These are phyloP conservation scores for Aspergillus quadricinctus DNA, from an alignment of 2,329 filamentous ascomycete genomes.

Conservation along the genomic window DNA sequence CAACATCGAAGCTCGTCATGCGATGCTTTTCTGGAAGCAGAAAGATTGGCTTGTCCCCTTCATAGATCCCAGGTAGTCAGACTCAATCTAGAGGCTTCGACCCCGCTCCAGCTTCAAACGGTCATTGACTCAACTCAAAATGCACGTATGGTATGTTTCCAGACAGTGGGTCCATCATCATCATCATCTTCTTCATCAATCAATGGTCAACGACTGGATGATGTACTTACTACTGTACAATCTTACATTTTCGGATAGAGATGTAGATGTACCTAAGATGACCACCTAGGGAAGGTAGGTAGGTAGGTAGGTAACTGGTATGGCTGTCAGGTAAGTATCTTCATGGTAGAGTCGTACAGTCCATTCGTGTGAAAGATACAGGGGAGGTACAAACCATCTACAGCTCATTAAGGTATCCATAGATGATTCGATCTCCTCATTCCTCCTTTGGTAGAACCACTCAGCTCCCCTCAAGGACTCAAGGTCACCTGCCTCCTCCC, in stretches of 20 bases:
- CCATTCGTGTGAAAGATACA: not conserved
- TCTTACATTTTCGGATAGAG: too few relatives aligned
- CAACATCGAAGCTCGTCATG: conserved; percentile 3
- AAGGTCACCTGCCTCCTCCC: conserved; percentile 29
- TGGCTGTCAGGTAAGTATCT: not conserved
- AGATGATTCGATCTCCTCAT: not conserved
- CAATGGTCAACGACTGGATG: not conserved
- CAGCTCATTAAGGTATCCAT: not conserved
- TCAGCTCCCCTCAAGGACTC: not conserved
- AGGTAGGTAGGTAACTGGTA: not conserved
- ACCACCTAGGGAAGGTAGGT: not conserved
- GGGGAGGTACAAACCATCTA: not conserved
- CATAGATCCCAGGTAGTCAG: not conserved
- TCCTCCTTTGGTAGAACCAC: conserved; percentile 9
- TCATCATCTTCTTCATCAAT: not conserved
- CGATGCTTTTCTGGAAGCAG: conserved; percentile 8
- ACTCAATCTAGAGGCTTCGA: not conserved
- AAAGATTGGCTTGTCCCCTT: conserved; percentile 1
- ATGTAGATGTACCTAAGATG: not conserved
- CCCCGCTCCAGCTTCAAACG: not conserved
- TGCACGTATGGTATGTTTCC: not conserved
- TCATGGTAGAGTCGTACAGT: not conserved
- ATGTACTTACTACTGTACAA: not conserved
- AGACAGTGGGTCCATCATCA: not conserved
- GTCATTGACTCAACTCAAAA: not conserved